Conservation (phyloP, 345 rosid species). For the Draba incana region DNA sequence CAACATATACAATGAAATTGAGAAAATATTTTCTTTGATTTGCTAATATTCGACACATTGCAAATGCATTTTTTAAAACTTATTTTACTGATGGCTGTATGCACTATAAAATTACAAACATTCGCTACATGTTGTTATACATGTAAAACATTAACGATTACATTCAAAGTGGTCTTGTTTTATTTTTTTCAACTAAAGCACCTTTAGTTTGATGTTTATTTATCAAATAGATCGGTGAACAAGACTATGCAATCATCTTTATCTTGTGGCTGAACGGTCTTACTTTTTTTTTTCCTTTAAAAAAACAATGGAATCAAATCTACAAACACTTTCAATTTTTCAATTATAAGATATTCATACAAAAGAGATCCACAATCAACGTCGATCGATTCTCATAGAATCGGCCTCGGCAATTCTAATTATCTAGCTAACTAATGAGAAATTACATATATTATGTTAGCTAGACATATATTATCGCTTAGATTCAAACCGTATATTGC, state of each 20-base stretch:
- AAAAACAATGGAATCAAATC: slow-evolving; percentile 34
- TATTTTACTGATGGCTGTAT: background rate
- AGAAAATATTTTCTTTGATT: background rate
- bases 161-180: slow-evolving; percentile 38
- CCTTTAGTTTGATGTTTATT: slow-evolving; percentile 35
- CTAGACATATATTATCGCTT: too few species aligned
- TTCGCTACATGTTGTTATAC: slow-evolving; percentile 19
- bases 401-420: slow-evolving; percentile 1
- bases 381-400: slow-evolving; percentile 25
- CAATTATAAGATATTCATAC: slow-evolving; percentile 39
- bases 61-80: background rate
- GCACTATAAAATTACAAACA: background rate
- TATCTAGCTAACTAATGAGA: slow-evolving; percentile 15
- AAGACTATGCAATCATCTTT: slow-evolving; percentile 39
- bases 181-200: background rate
- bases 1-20: too few species aligned
- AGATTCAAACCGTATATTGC: too few species aligned
- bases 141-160: slow-evolving; percentile 27
- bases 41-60: slow-evolving; percentile 18
- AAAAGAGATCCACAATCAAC: slow-evolving; percentile 41
- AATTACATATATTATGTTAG: background rate
- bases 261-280: slow-evolving; percentile 44
- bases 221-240: slow-evolving; percentile 38
- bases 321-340: slow-evolving; percentile 25
- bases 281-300: slow-evolving; percentile 11